Percentiles rank a stretch among this genome's conserved stretches.
phyloP scores from a whole-genome alignment of 1,284 basidiomycete species.

The Polyporus tsugae region DNA sequence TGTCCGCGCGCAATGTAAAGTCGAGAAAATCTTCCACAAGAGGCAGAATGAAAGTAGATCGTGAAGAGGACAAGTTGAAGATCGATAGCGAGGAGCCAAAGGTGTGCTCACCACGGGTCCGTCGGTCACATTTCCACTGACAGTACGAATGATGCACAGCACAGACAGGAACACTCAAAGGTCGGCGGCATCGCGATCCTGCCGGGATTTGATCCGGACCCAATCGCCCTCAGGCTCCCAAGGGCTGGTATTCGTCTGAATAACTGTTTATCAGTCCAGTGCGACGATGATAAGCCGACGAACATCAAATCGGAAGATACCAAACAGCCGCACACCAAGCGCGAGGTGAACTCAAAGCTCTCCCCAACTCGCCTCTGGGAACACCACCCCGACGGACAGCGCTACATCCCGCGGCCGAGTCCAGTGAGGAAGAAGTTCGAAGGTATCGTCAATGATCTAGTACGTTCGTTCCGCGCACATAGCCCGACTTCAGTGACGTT shows the following conservation, averaged over 20 bases:
- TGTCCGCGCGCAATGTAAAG: neutral
- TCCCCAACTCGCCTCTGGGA: neutral
- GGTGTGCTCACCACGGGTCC: neutral
- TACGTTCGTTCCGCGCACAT: neutral
- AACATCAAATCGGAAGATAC: neutral
- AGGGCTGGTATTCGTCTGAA: too few species aligned
- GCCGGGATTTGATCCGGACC: neutral
- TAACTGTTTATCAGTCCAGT: neutral
- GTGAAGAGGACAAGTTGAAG: neutral
- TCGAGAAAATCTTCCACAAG: neutral
- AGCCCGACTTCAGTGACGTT: neutral
- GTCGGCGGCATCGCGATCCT: neutral
- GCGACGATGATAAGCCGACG: neutral
- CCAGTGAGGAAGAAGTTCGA: neutral
- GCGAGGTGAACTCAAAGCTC: neutral
- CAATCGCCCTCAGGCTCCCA: too few species aligned
- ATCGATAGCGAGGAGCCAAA: neutral
- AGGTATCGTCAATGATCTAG: neutral
- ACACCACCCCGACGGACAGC: neutral
- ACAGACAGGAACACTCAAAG: neutral
- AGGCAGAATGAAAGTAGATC: neutral
- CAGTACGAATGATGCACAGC: neutral
- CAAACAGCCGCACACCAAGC: neutral
- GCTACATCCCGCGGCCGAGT: neutral
- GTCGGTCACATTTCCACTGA: too few species aligned